Conservation (phyloP, 495 filamentous ascomycete species). For the Glonium stellatum region DNA sequence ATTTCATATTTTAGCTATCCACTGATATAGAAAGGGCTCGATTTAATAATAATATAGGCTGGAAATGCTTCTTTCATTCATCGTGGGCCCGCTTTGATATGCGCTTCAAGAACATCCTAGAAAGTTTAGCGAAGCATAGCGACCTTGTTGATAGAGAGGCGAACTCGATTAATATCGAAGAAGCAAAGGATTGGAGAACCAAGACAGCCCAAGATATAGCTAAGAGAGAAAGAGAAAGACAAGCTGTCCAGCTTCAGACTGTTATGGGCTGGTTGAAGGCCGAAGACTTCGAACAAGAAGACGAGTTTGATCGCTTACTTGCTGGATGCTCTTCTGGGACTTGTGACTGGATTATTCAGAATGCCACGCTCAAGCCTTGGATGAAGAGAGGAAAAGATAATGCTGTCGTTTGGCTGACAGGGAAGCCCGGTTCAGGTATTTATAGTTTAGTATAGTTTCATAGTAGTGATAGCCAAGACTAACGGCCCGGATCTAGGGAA, state of each 20-base stretch:
- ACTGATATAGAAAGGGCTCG: too few species aligned
- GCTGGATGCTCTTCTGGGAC: background rate
- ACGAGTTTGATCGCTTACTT: background rate
- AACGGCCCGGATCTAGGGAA: too few species aligned
- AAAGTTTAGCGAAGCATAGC: conserved; percentile 6
- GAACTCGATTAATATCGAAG: background rate
- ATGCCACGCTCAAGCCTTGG: background rate
- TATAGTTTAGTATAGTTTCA: too few species aligned
- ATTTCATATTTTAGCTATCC: too few species aligned
- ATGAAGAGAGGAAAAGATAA: too few species aligned
- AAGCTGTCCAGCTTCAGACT: background rate
- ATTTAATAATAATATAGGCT: conserved; percentile 25
- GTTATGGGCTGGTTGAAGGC: conserved; percentile 1
- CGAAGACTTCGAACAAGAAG: background rate
- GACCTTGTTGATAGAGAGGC: conserved; percentile 10
- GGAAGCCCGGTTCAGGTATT: too few species aligned
- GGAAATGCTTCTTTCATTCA: conserved; percentile 10
- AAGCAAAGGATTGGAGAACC: conserved; percentile 2
- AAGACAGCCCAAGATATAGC: background rate
- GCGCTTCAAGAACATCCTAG: conserved; percentile 11
- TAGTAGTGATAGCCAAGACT: too few species aligned
- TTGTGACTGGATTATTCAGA: conserved; percentile 7
- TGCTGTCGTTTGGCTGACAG: too few species aligned
- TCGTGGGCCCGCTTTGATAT: conserved; percentile 9
- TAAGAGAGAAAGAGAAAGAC: background rate